Base-by-base conservation (phyloP, 2,329 filamentous ascomycete species). In the Xylariaceae sp. region DNA sequence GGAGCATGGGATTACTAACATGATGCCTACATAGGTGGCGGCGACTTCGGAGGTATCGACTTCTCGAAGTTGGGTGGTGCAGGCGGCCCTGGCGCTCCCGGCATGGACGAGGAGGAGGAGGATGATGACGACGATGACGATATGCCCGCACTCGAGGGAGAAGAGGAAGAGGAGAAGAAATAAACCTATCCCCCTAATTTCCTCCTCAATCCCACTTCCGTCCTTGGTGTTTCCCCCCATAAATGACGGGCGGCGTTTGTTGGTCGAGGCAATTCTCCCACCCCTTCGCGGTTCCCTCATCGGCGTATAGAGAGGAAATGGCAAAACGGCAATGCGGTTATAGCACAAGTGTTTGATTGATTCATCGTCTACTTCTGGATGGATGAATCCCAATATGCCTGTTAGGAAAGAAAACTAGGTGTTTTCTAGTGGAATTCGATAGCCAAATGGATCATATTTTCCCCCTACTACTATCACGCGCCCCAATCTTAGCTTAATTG, bases 21-120 rank as follows among this genome's bases (percentile, higher is more conserved):
- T 20, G 29, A 39, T 48, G 40, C 42, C n/a, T n/a, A n/a, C n/a
- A 29, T 37, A 57, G 60, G 56, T 32, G 79, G 80, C 50, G 83
- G 82, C 56, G 88, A 89, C 68, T 88, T 93, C 55, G 83, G 86
- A 60, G 88, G 87, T 61, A 93, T 95, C 64, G 90, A 95, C 72
- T 95, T 95, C 82, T 93, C 87, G 61, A 94, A 95, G 77, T 84
- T 95, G 52, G 85, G 83, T 53, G 84, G 77, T 53, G n/a, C n/a
- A n/a, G 80, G 76, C 54, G 80, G 70, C 38, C 58, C 65, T 52
- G 70, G 69, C 52, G 70, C 66, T 5, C 10, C 36, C 29, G 46
- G 47, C 39, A 38, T 33, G 37, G 71, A 68, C 35, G 74, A 68
- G 22, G 80, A 75, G 21, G 73, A 73, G 5, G 74, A 76, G 19